Evolutionary conservation across 805 yeast genomes (phyloP), one percentile per base, ranked within the genome.

Genomic region (Metschnikowia vanudenii): DNA sequence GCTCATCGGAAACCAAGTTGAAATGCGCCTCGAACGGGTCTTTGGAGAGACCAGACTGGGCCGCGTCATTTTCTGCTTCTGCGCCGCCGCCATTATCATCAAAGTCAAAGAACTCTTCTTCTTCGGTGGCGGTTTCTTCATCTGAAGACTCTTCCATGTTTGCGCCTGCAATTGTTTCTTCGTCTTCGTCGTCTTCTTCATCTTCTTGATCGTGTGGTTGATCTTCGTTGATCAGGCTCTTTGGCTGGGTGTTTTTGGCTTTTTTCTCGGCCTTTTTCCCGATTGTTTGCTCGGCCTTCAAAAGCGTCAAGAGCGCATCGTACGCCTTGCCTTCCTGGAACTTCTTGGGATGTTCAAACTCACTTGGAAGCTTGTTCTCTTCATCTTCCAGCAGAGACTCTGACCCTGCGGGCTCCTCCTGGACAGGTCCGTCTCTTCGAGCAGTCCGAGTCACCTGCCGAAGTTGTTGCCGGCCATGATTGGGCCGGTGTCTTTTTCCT

Each of bases 21-120:
- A 85, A 91, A 62, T 91, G 98, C 11, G 67, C 59, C 50, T 86
- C 87, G 56, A 87, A 90, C 0, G 96, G 88, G 65, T 92, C 97
- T 7, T 65, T 61, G 10, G 54, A 43, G 39, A 68, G 71, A 4
- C 17, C 29, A 11, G 29, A 26, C 29, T 26, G 29, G 29, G 29
- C 29, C 8, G 8, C 29, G 29, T 11, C 29, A 11, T 26, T 26
- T 8, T 9, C 11, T 26, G 8, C 11, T 11, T 11, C 29, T 26
- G 29, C 11, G 8, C 11, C 29, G 11, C 11, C 29, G 11, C 8
- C 11, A 26, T 39, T 57, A 41, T 31, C 50, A 32, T 42, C 45
- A 17, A 46, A 58, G 8, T 49, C 56, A 3, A 49, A 47, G 10
- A 47, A 50, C 26, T 40, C 50, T 10, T 46, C 54, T 14, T 45